Percentiles rank a stretch among this genome's conserved stretches.
phyloP scores from a whole-genome alignment of 768 basidiomycete species.

The Russula abietina region DNA sequence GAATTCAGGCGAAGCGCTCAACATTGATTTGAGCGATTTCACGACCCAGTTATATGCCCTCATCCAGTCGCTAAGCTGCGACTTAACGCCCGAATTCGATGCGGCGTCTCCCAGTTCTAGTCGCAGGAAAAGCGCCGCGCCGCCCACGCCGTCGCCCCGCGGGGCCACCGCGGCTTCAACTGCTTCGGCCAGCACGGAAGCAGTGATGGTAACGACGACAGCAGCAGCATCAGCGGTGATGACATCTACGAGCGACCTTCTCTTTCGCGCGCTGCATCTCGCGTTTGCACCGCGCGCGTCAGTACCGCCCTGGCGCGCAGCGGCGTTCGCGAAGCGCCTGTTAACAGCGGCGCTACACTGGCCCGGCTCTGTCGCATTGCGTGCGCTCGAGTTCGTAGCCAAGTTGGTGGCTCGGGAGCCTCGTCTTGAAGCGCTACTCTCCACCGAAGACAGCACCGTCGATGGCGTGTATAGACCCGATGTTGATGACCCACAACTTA shows the following conservation, averaged over 20 bases:
- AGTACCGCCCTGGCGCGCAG: conserved; percentile 68
- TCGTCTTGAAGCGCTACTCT: conserved; percentile 76
- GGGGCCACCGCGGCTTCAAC: not conserved
- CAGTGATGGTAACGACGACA: not conserved
- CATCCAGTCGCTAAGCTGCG: conserved; percentile 55
- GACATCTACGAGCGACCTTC: conserved; percentile 52
- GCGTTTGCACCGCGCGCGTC: conserved; percentile 72
- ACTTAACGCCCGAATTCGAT: conserved; percentile 61
- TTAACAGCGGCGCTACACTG: conserved; percentile 76
- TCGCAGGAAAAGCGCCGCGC: not conserved
- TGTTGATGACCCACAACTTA: conserved; percentile 83
- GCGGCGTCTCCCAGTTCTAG: conserved; percentile 32
- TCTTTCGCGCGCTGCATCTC: conserved; percentile 80
- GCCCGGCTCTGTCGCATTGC: conserved; percentile 58
- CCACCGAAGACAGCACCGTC: conserved; percentile 77
- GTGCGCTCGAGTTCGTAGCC: conserved; percentile 67
- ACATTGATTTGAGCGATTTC: conserved; percentile 91
- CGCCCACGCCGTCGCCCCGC: conserved; percentile 25
- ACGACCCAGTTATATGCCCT: conserved; percentile 76
- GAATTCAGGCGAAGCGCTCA: conserved; percentile 85
- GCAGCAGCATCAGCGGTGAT: too few relatives aligned
- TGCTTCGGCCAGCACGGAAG: conserved; percentile 22
- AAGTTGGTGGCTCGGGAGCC: conserved; percentile 69
- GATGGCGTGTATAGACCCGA: conserved; percentile 84
- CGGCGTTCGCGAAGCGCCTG: conserved; percentile 93